Evolutionary conservation across 2,329 filamentous ascomycete species (phyloP), one percentile per base, ranked within the genome.

Genomic region (Talaromyces islandicus): DNA sequence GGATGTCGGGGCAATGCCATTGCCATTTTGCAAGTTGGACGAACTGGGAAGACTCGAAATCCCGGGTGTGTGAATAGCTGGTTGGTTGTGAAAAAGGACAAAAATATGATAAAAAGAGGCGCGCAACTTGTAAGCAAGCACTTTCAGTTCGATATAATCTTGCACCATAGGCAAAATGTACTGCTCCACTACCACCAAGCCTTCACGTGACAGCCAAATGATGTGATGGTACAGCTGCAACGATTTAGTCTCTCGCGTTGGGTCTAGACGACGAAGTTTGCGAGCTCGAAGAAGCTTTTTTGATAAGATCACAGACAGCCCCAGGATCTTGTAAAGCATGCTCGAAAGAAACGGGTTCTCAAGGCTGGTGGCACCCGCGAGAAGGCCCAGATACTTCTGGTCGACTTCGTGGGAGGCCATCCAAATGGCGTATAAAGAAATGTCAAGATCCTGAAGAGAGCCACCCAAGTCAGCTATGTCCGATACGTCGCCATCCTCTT

Each of bases 361-460:
- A 62, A 84, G 79, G 71, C 88, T 87, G 67, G 91, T 92, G 63
- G 87, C 83, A 76, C 88, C 89, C 73, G 94, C 93, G 72, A 96
- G 88, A 71, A 87, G 88, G 77, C 91, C 92, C 70, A 99, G 83
- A 77, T 95, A 96, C 79, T 97, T 99, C 79, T 96, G 92, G 75
- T 99, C 94, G 64, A 97, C 91, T 78, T 96, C 91, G 63, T 92
- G 94, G 72, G 92, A 94, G 78, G 94, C 94, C 94, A 97, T 99
- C 74, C 75, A 77, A 72, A 75, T 68, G 66, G 66, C 67, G 61
- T 76, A 69, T 35, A 69, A 62, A 24, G 65, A 69, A 50, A 72
- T 63, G 54, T 69, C 70, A 67, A 68, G 66, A 58, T 68, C 63
- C 63, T 71, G 65, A 64, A 64, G 69, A 64, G 65, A 63, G 61